Evolutionary conservation across 345 rosid species (phyloP).

Genomic region (Nasturtium officinale): DNA sequence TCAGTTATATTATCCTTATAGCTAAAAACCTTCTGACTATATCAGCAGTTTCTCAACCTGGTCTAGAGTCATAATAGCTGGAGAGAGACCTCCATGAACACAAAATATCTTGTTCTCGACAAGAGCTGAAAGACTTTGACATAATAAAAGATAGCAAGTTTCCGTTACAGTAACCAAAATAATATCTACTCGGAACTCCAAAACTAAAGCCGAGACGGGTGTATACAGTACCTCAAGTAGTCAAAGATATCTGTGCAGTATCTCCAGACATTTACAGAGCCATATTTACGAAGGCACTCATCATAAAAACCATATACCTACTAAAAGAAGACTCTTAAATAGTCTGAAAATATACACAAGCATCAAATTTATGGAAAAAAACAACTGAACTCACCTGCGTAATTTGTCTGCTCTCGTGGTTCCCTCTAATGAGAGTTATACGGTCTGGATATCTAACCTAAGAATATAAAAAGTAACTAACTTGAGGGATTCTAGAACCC

Average conservation of each 20-base stretch:
- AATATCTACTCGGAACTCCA: neutral
- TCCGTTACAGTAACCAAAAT: neutral
- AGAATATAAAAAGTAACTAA: slow-evolving; percentile 33
- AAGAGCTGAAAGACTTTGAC: slow-evolving; percentile 75
- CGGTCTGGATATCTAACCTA: slow-evolving; percentile 93
- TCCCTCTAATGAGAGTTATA: slow-evolving; percentile 86
- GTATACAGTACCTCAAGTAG: slow-evolving; percentile 73
- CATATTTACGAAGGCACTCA: slow-evolving; percentile 86
- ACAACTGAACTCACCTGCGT: slow-evolving; percentile 69
- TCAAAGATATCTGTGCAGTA: slow-evolving; percentile 93
- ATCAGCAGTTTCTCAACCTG: slow-evolving; percentile 61
- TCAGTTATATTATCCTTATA: slow-evolving; percentile 11
- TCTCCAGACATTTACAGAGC: slow-evolving; percentile 96
- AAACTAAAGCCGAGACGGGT: neutral
- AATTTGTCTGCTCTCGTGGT: slow-evolving; percentile 92
- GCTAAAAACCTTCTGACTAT: slow-evolving; percentile 20
- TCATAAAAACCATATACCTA: slow-evolving; percentile 95
- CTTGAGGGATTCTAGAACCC: neutral
- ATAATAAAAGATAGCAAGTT: slow-evolving; percentile 18
- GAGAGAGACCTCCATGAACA: slow-evolving; percentile 96
- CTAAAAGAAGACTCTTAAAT: slow-evolving; percentile 21
- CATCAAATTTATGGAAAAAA: neutral
- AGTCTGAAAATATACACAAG: neutral
- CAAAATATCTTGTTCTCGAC: slow-evolving; percentile 87
- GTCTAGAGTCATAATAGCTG: slow-evolving; percentile 75